Evolutionary conservation across 805 yeast genomes (phyloP).

Genomic region (Ogataea allantospora): DNA sequence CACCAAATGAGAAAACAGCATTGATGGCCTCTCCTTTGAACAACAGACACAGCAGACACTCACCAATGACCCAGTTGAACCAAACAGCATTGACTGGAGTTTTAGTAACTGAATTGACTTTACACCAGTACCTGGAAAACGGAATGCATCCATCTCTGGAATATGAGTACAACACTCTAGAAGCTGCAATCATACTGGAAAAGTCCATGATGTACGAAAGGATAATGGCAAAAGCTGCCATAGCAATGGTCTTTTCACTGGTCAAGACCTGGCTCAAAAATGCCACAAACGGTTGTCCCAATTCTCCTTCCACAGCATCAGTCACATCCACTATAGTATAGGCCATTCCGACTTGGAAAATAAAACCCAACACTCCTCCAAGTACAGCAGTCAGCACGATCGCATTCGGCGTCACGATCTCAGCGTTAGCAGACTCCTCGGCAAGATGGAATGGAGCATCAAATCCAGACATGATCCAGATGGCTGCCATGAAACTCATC

Average conservation of each 20-base stretch:
- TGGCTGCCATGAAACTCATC: conserved; percentile 58
- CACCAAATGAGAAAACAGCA: conserved; percentile 73
- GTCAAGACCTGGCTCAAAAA: conserved; percentile 50
- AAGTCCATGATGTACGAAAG: conserved; percentile 51
- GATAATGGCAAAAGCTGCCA: conserved; percentile 44
- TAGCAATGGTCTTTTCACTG: conserved; percentile 39
- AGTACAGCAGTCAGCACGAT: conserved; percentile 55
- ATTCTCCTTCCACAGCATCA: conserved; percentile 44
- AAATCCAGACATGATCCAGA: conserved; percentile 74
- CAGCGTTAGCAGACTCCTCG: conserved; percentile 69
- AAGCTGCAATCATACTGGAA: conserved; percentile 63
- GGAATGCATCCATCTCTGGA: conserved; percentile 71
- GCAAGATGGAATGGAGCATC: conserved; percentile 73
- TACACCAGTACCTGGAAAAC: conserved; percentile 45
- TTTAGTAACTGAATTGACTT: conserved; percentile 48
- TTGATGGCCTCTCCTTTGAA: conserved; percentile 66
- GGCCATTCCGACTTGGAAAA: conserved; percentile 58
- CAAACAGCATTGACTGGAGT: conserved; percentile 69
- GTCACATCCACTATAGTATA: conserved; percentile 55
- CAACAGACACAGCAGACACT: conserved; percentile 54
- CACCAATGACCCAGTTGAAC: conserved; percentile 54
- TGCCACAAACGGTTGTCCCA: conserved; percentile 61
- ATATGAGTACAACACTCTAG: conserved; percentile 65
- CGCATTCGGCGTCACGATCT: conserved; percentile 64
- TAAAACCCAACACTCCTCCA: conserved; percentile 57